Evolutionary conservation across 225 moss, liverwort and hornwort species (phyloP).

Genomic region (Takakia lepidozioides): DNA sequence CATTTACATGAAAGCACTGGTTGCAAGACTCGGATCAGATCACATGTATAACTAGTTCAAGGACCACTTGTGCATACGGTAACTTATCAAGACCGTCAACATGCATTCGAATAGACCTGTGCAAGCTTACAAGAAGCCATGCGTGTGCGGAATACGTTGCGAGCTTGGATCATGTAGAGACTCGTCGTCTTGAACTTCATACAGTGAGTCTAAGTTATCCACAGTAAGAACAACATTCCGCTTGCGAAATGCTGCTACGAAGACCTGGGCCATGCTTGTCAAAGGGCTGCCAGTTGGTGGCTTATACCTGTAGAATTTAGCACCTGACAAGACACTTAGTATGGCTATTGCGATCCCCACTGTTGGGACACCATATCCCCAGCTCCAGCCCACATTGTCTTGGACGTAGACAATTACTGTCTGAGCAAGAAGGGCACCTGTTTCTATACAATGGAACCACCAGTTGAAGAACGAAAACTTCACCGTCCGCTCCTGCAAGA

Average conservation of each 20-base stretch:
- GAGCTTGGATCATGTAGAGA: neutral
- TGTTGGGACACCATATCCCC: slow-evolving; percentile 2
- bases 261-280: slow-evolving; percentile 12
- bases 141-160: slow-evolving; percentile 1
- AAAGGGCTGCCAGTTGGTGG: slow-evolving; percentile 13
- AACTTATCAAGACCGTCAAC: too few relatives aligned
- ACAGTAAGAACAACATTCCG: slow-evolving; percentile 4
- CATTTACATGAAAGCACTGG: too few relatives aligned
- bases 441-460: neutral
- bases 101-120: too few relatives aligned
- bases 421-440: neutral
- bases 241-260: slow-evolving; percentile 11
- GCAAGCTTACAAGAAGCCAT: slow-evolving; percentile 4
- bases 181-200: slow-evolving; percentile 2
- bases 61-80: too few relatives aligned
- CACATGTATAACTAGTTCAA: too few relatives aligned
- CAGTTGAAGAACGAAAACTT: slow-evolving; percentile 21
- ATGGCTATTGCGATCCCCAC: neutral
- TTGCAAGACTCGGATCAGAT: too few relatives aligned
- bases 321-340: slow-evolving; percentile 5
- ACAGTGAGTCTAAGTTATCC: slow-evolving; percentile 1
- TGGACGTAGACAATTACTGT: slow-evolving; percentile 7
- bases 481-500: slow-evolving; percentile 7
- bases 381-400: slow-evolving; percentile 8
- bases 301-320: slow-evolving; percentile 8